A percentile compares a stretch with the other conserved stretches of the same genome.
phyloP scores from a whole-genome alignment of 495 filamentous ascomycete genomes.

The Podospora pseudoanserina region DNA sequence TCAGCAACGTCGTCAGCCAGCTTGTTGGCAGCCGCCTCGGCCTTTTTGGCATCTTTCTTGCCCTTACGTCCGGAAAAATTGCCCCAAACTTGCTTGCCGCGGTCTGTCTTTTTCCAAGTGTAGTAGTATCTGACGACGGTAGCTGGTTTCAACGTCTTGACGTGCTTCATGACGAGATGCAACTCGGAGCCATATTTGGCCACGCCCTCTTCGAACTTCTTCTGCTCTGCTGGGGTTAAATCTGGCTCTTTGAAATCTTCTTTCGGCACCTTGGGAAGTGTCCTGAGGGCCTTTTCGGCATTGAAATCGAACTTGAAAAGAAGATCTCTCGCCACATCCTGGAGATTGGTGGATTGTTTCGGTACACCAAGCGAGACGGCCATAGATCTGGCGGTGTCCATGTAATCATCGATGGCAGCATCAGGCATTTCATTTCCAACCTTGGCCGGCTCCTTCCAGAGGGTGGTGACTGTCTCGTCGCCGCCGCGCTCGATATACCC shows the following conservation, averaged over 20 bases:
- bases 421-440: slow-evolving; percentile 45
- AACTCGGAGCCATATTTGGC: slow-evolving; percentile 89
- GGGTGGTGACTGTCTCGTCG: slow-evolving; percentile 55
- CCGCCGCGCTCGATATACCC: slow-evolving; percentile 85
- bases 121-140: slow-evolving; percentile 92
- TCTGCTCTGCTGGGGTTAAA: slow-evolving; percentile 70
- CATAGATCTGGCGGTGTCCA: slow-evolving; percentile 60
- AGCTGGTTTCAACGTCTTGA: slow-evolving; percentile 71
- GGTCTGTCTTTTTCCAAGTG: slow-evolving; percentile 93
- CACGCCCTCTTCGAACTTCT: slow-evolving; percentile 90
- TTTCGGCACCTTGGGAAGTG: slow-evolving; percentile 62
- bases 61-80: slow-evolving; percentile 79
- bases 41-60: slow-evolving; percentile 74
- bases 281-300: slow-evolving; percentile 65
- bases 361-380: slow-evolving; percentile 62
- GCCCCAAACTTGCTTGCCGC: slow-evolving; percentile 84
- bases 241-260: slow-evolving; percentile 83
- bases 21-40: slow-evolving; percentile 62
- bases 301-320: slow-evolving; percentile 71
- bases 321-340: slow-evolving; percentile 77
- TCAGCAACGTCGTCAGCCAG: slow-evolving; percentile 90
- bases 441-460: slow-evolving; percentile 60
- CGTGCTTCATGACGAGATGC: slow-evolving; percentile 75
- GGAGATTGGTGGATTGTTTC: slow-evolving; percentile 73
- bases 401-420: slow-evolving; percentile 64